phyloP scores from a whole-genome alignment of 306 rosid species.

The Acacia confusa region DNA sequence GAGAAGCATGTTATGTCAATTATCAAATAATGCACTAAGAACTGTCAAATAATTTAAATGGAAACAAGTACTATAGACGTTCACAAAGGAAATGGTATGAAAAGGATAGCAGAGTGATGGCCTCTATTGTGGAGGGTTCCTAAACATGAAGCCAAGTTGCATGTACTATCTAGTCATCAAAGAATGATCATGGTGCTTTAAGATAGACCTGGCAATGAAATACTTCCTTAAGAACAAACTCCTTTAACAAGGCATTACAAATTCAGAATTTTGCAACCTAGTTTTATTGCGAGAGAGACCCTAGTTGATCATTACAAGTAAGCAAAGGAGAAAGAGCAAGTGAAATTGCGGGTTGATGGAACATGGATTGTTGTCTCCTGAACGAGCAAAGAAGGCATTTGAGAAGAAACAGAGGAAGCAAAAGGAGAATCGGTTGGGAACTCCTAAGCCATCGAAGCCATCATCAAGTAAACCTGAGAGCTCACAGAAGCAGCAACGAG shows the following conservation, averaged over 20 bases:
- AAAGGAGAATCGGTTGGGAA: constrained; percentile 74
- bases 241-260: background rate
- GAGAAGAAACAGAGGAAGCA: constrained; percentile 89
- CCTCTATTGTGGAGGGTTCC: background rate
- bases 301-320: background rate
- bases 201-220: background rate
- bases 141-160: background rate
- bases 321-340: background rate
- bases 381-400: constrained; percentile 72
- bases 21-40: background rate
- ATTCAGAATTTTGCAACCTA: background rate
- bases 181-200: background rate
- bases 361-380: constrained; percentile 81
- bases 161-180: background rate
- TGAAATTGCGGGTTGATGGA: constrained; percentile 76
- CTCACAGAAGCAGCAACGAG: constrained; percentile 61
- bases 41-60: background rate
- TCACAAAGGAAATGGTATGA: background rate
- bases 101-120: background rate
- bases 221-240: background rate
- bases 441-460: constrained; percentile 71
- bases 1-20: background rate
- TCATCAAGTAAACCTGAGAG: constrained; percentile 55
- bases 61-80: background rate
- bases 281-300: background rate